These are phyloP conservation scores for Trametes versicolor DNA, from an alignment of 1,284 basidiomycete genomes.

Conservation along the genomic window DNA sequence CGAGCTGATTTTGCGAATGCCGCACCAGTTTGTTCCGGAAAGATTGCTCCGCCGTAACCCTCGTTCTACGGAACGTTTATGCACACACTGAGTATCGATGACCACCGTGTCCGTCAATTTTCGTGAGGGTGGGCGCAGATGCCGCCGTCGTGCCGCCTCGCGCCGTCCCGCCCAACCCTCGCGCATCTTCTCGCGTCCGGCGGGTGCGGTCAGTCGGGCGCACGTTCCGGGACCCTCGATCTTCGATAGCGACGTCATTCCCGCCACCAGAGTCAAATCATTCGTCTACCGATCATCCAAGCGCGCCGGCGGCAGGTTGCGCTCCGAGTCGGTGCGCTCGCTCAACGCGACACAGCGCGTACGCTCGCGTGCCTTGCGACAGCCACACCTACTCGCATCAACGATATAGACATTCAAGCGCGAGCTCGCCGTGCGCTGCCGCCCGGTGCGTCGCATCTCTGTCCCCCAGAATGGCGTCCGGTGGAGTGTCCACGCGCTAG, in stretches of 20 bases:
- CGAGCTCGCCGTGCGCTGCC: constrained; percentile 3
- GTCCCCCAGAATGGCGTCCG: constrained; percentile 21
- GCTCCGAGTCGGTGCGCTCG: constrained; percentile 10
- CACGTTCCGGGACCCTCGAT: constrained; percentile 9
- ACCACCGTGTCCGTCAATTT: not conserved
- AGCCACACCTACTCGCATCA: constrained; percentile 3
- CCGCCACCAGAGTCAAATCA: not conserved
- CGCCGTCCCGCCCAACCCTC: constrained; percentile 8
- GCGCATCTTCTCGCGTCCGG: not conserved
- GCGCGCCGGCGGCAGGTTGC: not conserved
- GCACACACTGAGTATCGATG: not conserved
- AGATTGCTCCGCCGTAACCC: not conserved
- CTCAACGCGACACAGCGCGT: not conserved
- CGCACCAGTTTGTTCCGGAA: not conserved
- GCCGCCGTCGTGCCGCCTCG: constrained; percentile 12
- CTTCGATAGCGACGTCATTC: constrained; percentile 18
- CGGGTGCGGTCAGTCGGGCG: constrained; percentile 1
- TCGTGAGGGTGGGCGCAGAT: not conserved
- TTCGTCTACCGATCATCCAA: constrained; percentile 3
- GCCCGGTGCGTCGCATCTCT: constrained; percentile 6
- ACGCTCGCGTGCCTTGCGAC: constrained; percentile 14
- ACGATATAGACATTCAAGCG: constrained; percentile 3
- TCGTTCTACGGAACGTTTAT: constrained; percentile 1
- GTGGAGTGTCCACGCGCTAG: constrained; percentile 30
- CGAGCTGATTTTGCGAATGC: not conserved